Conservation (phyloP, 2,329 filamentous ascomycete genomes). For the Ascochyta lentis region DNA sequence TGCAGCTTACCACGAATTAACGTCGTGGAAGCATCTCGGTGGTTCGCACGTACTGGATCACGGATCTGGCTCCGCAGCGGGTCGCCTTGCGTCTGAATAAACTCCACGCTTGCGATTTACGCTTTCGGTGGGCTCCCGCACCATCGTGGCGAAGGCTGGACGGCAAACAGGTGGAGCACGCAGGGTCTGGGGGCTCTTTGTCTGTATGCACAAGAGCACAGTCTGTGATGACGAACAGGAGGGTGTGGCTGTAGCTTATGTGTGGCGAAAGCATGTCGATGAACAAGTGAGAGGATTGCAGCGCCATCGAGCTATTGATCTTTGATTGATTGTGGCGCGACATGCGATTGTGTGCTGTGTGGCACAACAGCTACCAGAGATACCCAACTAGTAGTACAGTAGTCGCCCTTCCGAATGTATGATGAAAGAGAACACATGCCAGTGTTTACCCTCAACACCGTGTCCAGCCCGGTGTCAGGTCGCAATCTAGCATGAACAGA, state of each 20-base stretch:
- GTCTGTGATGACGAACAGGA: background rate
- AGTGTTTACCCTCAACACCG: slow-evolving; percentile 28
- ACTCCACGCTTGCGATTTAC: slow-evolving; percentile 11
- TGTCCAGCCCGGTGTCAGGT: slow-evolving; percentile 41
- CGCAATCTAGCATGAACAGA: slow-evolving; percentile 26
- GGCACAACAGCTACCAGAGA: slow-evolving; percentile 1
- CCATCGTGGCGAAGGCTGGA: background rate
- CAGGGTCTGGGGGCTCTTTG: background rate
- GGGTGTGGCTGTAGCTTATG: background rate
- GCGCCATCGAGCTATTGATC: background rate
- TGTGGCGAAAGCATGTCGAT: background rate
- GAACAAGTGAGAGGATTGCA: background rate
- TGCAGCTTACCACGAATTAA: background rate
- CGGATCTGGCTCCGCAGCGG: background rate
- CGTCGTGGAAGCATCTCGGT: background rate
- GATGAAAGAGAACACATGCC: slow-evolving; percentile 3
- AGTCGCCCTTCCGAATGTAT: slow-evolving; percentile 1
- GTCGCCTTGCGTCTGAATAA: background rate
- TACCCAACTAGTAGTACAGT: slow-evolving; percentile 3
- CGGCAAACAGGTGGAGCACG: slow-evolving; percentile 7
- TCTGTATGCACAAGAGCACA: slow-evolving; percentile 1
- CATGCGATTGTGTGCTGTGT: slow-evolving; percentile 5
- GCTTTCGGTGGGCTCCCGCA: slow-evolving; percentile 10
- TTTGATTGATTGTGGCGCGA: background rate
- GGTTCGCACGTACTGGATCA: too few relatives aligned